These are phyloP conservation scores for Groenewaldozyma auringiensis DNA, from an alignment of 1,139 yeast genomes.

Conservation along the genomic window DNA sequence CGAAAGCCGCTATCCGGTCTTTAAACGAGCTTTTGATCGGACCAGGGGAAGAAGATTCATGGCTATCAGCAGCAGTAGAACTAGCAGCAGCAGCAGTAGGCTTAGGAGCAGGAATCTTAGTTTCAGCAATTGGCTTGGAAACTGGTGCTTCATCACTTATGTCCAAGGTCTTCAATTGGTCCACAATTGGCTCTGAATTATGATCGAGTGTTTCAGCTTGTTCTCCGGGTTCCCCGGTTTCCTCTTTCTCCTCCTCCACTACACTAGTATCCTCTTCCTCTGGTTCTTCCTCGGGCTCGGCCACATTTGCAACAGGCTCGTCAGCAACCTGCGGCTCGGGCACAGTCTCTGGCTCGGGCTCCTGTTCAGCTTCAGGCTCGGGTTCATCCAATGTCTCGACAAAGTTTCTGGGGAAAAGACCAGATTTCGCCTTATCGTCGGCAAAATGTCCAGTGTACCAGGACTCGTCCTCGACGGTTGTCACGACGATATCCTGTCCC, in stretches of 20 bases:
- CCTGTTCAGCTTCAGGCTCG: conserved; percentile 5
- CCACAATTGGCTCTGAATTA: neutral
- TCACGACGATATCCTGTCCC: conserved; percentile 67
- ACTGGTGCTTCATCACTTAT: neutral
- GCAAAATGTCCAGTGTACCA: conserved; percentile 74
- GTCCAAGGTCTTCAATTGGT: neutral
- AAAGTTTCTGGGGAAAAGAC: conserved; percentile 85
- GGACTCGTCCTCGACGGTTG: conserved; percentile 75
- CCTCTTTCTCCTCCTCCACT: conserved; percentile 5
- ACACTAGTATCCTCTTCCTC: conserved; percentile 14
- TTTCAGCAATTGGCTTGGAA: conserved; percentile 10
- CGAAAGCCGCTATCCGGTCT: conserved; percentile 41
- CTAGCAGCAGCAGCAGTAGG: conserved; percentile 8
- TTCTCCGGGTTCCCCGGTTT: too few species aligned
- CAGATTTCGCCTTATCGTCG: conserved; percentile 43
- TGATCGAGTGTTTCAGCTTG: neutral
- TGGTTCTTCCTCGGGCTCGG: conserved; percentile 11
- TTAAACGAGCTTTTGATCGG: conserved; percentile 29
- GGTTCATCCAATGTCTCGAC: conserved; percentile 40
- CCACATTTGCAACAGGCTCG: conserved; percentile 9
- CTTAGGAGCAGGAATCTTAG: conserved; percentile 6
- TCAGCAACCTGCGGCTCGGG: neutral
- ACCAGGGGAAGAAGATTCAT: conserved; percentile 4
- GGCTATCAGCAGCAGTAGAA: conserved; percentile 2
- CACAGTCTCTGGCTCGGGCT: neutral